Conservation (phyloP, 163 green algal species). For the Scenedesmus sp. region DNA sequence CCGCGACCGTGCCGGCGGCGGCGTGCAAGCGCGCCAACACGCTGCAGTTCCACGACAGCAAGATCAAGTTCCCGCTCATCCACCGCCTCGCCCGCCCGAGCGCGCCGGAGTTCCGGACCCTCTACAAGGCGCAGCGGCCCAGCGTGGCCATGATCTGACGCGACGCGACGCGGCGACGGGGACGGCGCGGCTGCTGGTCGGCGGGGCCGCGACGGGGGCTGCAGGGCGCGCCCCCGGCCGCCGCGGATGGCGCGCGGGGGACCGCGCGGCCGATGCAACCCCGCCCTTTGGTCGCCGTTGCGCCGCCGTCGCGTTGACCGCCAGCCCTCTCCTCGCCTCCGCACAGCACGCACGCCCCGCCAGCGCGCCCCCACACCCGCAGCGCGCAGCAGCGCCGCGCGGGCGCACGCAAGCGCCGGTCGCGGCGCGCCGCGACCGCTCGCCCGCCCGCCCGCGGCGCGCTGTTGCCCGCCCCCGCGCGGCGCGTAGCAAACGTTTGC, state of each 20-base stretch:
- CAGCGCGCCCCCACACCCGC: too few species aligned
- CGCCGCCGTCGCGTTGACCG: background rate
- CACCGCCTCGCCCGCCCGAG: conserved; percentile 59
- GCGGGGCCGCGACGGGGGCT: background rate
- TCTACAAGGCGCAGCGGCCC: conserved; percentile 91
- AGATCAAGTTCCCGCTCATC: conserved; percentile 95
- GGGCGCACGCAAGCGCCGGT: too few species aligned
- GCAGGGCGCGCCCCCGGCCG: too few species aligned
- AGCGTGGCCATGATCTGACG: conserved; percentile 85
- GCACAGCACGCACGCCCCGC: too few species aligned
- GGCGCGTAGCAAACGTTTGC: too few species aligned
- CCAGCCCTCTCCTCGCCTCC: background rate
- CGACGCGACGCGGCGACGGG: background rate
- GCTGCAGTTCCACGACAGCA: conserved; percentile 96
- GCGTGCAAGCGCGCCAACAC: conserved; percentile 76
- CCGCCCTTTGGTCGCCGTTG: background rate
- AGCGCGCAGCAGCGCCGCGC: too few species aligned
- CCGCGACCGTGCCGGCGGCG: conserved; percentile 78
- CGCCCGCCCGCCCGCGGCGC: too few species aligned
- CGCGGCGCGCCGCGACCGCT: too few species aligned
- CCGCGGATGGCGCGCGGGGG: too few species aligned
- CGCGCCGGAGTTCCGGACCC: conserved; percentile 74
- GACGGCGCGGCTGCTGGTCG: background rate
- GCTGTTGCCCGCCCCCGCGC: too few species aligned
- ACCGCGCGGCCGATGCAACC: background rate